Evolutionary conservation across 306 rosid species (phyloP), one percentile per base, ranked within the genome.

Genomic region (Abrus pulchellus): DNA sequence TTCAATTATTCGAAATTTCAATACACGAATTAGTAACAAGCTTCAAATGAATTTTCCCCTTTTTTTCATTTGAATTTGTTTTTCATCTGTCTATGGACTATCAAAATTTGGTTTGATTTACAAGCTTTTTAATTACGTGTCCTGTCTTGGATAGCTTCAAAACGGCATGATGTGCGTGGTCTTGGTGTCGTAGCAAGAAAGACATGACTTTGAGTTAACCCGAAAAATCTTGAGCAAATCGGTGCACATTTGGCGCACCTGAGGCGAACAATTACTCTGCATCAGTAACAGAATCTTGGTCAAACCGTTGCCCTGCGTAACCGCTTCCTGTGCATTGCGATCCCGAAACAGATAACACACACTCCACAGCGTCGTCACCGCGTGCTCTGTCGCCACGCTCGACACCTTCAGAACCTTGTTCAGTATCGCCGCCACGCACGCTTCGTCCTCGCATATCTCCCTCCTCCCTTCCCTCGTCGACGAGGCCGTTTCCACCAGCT

Each of bases 161-260:
- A 92, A 90, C 2, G 98, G 98, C 97, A 89, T 92, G 72, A 94
- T 92, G 53, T 94, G 98, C 1, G 98, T 88, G 20, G 98, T 89
- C 14, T 94, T 92, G 0, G 97, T 94, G 20, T 89, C 94, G 66
- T 92, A 94, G 27, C 82, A 83, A 0, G 94, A 82, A 28, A 92
- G 84, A 49, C 90, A 80, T 7, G 91, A 87, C 76, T 88, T 88
- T 0, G 89, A 86, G 13, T 89, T 85, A 7, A 92, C 88, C 45
- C 93, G 86, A 6, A 92, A 90, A 49, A 88, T 87, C 88, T 88
- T 92, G 30, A 94, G 91, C 89, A 94, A 87, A 80, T 94, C 97
- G 13, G 87, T 83, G 9, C 93, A 85, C 98, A 94, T 94, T 84
- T 83, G 93, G 0, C 97, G 79, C 1, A 90, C 93, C 3, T 83